These are phyloP conservation scores for Zangia roseola DNA, from an alignment of 768 basidiomycete genomes.

Conservation along the genomic window DNA sequence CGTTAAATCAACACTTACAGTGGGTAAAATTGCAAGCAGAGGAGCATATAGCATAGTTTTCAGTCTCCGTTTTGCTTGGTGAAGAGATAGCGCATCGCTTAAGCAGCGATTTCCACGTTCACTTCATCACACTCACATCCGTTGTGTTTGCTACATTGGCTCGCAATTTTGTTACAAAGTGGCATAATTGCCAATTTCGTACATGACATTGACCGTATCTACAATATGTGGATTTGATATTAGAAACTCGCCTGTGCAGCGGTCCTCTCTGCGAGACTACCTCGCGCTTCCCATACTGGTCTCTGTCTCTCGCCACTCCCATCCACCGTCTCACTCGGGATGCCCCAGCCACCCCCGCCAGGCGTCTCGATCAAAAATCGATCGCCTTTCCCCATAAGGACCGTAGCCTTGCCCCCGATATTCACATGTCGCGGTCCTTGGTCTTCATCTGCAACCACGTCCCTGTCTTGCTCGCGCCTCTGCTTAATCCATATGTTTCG, in stretches of 20 bases:
- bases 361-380: slow-evolving; percentile 81
- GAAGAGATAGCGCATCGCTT: no score
- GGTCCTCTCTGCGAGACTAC: slow-evolving; percentile 63
- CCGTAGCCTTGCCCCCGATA: slow-evolving; percentile 85
- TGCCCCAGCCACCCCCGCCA: slow-evolving; percentile 88
- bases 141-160: no score
- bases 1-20: no score
- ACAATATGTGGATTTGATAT: no score
- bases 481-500: slow-evolving; percentile 87
- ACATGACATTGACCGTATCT: no score
- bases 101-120: no score
- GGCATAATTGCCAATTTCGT: no score
- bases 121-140: no score
- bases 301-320: slow-evolving; percentile 29
- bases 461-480: slow-evolving; percentile 64
- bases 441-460: slow-evolving; percentile 43
- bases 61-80: no score
- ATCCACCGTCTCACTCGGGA: slow-evolving; percentile 12
- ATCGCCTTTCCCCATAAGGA: slow-evolving; percentile 89
- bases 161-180: no score
- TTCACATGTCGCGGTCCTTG: slow-evolving; percentile 62
- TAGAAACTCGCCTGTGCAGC: slow-evolving; percentile 63
- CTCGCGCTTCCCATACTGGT: slow-evolving; percentile 64
- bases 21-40: no score
- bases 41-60: no score